Conservation (phyloP, 371 early-diverging fungal species). For the Mortierella sp. region DNA sequence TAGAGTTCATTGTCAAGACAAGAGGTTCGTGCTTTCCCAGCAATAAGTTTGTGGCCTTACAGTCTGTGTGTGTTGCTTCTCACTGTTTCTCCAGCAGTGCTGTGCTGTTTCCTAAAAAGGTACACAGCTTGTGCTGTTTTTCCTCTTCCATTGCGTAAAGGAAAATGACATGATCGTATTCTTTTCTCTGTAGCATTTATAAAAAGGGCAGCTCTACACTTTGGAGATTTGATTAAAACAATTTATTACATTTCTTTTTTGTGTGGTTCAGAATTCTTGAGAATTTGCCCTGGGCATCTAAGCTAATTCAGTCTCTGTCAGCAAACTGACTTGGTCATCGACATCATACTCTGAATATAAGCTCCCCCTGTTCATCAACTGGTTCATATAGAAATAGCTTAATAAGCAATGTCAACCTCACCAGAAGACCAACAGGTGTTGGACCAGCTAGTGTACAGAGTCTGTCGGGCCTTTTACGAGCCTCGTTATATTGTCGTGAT, state of each 20-base stretch:
- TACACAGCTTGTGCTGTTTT: no score
- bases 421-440: conserved; percentile 62
- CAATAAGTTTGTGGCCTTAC: no score
- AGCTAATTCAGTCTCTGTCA: neutral
- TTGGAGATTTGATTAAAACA: neutral
- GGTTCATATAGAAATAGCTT: neutral
- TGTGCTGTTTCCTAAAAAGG: no score
- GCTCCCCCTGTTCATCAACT: neutral
- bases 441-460: conserved; percentile 81
- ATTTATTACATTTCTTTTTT: no score
- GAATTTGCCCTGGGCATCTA: neutral
- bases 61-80: no score
- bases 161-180: no score
- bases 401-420: conserved; percentile 53
- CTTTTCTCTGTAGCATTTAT: no score
- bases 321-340: conserved; percentile 2
- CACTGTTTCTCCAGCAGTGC: no score
- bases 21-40: no score
- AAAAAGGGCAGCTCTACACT: no score
- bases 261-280: neutral
- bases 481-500: conserved; percentile 84
- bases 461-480: conserved; percentile 90
- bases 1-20: no score
- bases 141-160: no score
- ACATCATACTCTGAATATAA: neutral